A percentile compares a stretch with the other conserved stretches of the same genome.
These are phyloP conservation scores for Scutellaria barbata DNA, from an alignment of 257 asterid genomes.

Conservation along the genomic window DNA sequence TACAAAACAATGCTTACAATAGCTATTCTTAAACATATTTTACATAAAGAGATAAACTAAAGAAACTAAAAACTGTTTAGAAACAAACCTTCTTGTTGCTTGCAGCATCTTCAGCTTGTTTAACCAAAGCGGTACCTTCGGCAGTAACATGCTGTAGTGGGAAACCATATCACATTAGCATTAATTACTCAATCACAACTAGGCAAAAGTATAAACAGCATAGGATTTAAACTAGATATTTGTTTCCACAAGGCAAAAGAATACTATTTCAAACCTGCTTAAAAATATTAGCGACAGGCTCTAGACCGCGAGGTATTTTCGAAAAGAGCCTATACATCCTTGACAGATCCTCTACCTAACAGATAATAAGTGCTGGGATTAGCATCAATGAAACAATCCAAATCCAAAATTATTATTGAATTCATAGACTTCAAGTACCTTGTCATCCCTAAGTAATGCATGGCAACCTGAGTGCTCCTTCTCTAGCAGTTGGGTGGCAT, in stretches of 20 bases:
- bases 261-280: constrained; percentile 66
- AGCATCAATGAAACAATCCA: constrained; percentile 30
- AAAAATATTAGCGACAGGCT: constrained; percentile 75
- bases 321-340: constrained; percentile 98
- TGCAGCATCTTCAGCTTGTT: constrained; percentile 99
- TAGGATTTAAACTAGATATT: background rate
- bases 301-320: constrained; percentile 82
- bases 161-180: constrained; percentile 29
- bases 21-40: constrained; percentile 10
- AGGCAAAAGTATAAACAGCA: constrained; percentile 25
- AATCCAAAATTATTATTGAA: constrained; percentile 23
- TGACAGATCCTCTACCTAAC: constrained; percentile 86
- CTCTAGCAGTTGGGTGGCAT: constrained; percentile 93
- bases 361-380: constrained; percentile 24
- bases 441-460: constrained; percentile 92
- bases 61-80: background rate
- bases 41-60: background rate
- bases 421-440: constrained; percentile 52
- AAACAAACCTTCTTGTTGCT: constrained; percentile 77
- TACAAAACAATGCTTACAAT: background rate
- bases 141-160: constrained; percentile 89
- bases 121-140: constrained; percentile 93
- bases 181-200: constrained; percentile 7
- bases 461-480: constrained; percentile 99
- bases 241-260: constrained; percentile 16